Percentiles rank a stretch among this genome's conserved stretches.
These are phyloP conservation scores for Fusarium bactridioides DNA, from an alignment of 2,329 filamentous ascomycete species.

Conservation along the genomic window DNA sequence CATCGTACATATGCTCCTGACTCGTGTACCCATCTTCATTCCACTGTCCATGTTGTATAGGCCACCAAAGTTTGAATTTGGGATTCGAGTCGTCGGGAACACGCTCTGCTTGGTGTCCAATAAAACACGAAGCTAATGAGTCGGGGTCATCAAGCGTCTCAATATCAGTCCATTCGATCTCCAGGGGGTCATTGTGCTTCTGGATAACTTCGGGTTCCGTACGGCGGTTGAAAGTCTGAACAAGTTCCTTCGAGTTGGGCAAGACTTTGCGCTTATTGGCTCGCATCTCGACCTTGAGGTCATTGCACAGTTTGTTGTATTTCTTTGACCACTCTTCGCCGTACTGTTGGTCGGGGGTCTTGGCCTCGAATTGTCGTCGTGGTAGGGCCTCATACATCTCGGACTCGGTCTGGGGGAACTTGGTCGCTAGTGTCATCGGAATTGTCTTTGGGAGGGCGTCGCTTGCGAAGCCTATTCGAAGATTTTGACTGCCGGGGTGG, in stretches of 20 bases:
- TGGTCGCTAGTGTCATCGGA: slow-evolving; percentile 89
- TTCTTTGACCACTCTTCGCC: slow-evolving; percentile 80
- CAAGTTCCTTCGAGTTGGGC: slow-evolving; percentile 96
- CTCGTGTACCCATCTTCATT: slow-evolving; percentile 89
- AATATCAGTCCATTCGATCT: slow-evolving; percentile 95
- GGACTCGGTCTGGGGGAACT: slow-evolving; percentile 79
- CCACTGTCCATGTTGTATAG: slow-evolving; percentile 83
- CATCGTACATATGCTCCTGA: slow-evolving; percentile 81
- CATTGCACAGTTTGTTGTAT: slow-evolving; percentile 83
- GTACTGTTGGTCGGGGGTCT: slow-evolving; percentile 78
- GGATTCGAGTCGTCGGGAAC: slow-evolving; percentile 90
- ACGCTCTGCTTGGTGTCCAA: slow-evolving; percentile 81
- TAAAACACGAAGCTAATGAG: slow-evolving; percentile 69
- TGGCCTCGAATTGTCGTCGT: slow-evolving; percentile 69
- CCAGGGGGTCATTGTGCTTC: slow-evolving; percentile 92
- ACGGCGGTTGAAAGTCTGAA: slow-evolving; percentile 91
- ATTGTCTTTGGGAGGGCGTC: slow-evolving; percentile 94
- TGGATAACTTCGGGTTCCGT: slow-evolving; percentile 86
- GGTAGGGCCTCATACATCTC: slow-evolving; percentile 85
- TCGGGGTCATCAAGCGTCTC: slow-evolving; percentile 71
- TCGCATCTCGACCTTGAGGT: slow-evolving; percentile 90
- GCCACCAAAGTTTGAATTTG: slow-evolving; percentile 93
- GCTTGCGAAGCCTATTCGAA: slow-evolving; percentile 93
- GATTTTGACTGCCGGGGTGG: slow-evolving; percentile 93
- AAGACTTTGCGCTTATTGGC: slow-evolving; percentile 93